These are phyloP conservation scores for Fusarium annulatum DNA, from an alignment of 2,329 filamentous ascomycete species.

Conservation along the genomic window DNA sequence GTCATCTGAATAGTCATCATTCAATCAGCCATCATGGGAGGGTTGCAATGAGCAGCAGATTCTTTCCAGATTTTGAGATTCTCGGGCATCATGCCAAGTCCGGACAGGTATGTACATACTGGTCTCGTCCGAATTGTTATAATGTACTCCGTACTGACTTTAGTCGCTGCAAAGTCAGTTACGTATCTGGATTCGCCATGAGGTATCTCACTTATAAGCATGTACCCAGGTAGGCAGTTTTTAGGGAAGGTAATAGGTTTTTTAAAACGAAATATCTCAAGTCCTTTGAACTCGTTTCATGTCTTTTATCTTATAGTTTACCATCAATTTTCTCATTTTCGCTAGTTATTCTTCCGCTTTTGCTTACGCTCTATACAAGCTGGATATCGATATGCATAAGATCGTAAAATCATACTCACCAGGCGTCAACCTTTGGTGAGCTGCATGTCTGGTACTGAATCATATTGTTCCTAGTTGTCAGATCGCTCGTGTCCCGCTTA, in stretches of 20 bases:
- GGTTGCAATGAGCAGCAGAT: conserved; percentile 10
- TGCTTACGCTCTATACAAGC: not conserved
- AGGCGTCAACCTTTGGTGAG: not conserved
- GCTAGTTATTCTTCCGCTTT: not conserved
- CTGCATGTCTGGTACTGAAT: not conserved
- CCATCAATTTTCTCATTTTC: not conserved
- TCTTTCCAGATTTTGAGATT: conserved; percentile 23
- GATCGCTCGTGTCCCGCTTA: conserved; percentile 37
- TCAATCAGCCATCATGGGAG: not conserved
- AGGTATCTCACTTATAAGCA: not conserved
- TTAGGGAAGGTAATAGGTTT: not conserved
- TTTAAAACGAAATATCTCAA: not conserved
- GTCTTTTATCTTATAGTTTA: not conserved
- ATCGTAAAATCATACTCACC: not conserved
- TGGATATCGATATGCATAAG: not conserved
- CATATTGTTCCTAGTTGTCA: not conserved
- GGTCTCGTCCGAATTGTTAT: not conserved
- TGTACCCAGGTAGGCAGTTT: not conserved
- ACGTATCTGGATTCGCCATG: not conserved
- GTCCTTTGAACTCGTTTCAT: no score
- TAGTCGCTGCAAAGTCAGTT: not conserved
- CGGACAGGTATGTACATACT: not conserved
- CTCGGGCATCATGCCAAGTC: not conserved
- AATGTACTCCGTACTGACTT: not conserved
- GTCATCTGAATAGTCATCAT: not conserved